These are phyloP conservation scores for Nitzschia inconspicua DNA, from an alignment of 108 stramenopile species.

Conservation along the genomic window DNA sequence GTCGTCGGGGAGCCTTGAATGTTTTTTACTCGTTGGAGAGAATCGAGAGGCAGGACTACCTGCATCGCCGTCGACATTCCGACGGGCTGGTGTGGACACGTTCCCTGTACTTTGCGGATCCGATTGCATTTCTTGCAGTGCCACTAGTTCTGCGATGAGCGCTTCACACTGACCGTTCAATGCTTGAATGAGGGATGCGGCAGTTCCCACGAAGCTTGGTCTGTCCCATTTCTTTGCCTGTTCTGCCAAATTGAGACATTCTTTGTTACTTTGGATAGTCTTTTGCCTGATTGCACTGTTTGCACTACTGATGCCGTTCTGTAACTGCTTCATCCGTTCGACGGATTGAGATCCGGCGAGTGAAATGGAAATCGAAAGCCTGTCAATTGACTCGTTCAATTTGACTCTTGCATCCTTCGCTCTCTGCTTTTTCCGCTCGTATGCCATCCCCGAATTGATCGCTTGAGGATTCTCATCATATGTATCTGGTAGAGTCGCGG, in stretches of 20 bases:
- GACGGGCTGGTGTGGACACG: too few species aligned
- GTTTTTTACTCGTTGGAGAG: too few species aligned
- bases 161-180: conserved; percentile 81
- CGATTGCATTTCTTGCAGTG: conserved; percentile 32
- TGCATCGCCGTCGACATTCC: too few species aligned
- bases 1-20: too few species aligned
- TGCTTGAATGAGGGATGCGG: conserved; percentile 63
- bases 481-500: neutral
- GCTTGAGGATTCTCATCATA: neutral
- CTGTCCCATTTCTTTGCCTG: conserved; percentile 84
- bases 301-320: conserved; percentile 9
- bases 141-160: conserved; percentile 62
- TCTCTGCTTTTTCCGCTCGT: conserved; percentile 84
- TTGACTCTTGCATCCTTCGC: conserved; percentile 83
- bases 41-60: too few species aligned
- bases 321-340: conserved; percentile 42
- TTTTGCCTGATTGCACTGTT: conserved; percentile 11
- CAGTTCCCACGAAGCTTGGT: conserved; percentile 76
- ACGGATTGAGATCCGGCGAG: conserved; percentile 72
- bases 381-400: conserved; percentile 81
- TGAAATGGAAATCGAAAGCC: conserved; percentile 62
- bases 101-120: too few species aligned
- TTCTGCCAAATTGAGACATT: conserved; percentile 50
- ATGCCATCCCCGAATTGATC: conserved; percentile 42
- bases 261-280: conserved; percentile 37